Evolutionary conservation across 768 basidiomycete species (phyloP).

Genomic region (Leccinum olivaceopallidum): DNA sequence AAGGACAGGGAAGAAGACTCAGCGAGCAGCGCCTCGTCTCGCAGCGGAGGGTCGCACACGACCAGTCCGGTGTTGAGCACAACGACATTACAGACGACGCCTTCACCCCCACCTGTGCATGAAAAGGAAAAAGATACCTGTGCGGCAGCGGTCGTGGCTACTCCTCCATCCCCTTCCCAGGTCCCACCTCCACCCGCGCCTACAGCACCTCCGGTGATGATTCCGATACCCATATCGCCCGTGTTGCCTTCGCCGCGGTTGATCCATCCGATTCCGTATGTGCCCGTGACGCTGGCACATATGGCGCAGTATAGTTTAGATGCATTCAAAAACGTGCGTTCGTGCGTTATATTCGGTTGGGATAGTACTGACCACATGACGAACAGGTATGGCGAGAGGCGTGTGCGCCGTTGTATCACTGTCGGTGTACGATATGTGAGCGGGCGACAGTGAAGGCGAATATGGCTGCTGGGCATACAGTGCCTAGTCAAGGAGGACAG

Average conservation of each 20-base stretch:
- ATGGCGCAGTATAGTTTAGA: constrained; percentile 61
- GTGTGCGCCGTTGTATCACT: constrained; percentile 68
- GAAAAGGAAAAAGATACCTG: constrained; percentile 39
- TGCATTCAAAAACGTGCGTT: constrained; percentile 54
- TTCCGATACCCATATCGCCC: constrained; percentile 51
- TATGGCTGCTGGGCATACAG: constrained; percentile 39
- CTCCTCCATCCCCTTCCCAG: background rate
- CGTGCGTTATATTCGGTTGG: background rate
- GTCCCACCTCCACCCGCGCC: background rate
- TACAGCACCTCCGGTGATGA: constrained; percentile 1
- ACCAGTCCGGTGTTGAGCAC: constrained; percentile 77
- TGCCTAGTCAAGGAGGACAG: constrained; percentile 29
- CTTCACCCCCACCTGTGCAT: constrained; percentile 61
- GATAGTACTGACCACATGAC: constrained; percentile 4
- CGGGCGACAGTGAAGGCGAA: constrained; percentile 59
- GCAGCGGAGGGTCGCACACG: constrained; percentile 52
- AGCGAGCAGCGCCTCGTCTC: constrained; percentile 45
- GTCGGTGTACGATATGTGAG: constrained; percentile 72
- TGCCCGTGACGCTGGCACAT: constrained; percentile 57
- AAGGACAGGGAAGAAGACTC: constrained; percentile 46
- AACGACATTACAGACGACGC: constrained; percentile 75
- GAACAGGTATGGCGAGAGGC: constrained; percentile 73
- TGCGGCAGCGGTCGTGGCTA: background rate
- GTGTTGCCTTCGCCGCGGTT: constrained; percentile 61
- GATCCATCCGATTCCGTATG: constrained; percentile 65